Conservation (phyloP, 441 rosid genomes). For the Aquilaria agallochum region DNA sequence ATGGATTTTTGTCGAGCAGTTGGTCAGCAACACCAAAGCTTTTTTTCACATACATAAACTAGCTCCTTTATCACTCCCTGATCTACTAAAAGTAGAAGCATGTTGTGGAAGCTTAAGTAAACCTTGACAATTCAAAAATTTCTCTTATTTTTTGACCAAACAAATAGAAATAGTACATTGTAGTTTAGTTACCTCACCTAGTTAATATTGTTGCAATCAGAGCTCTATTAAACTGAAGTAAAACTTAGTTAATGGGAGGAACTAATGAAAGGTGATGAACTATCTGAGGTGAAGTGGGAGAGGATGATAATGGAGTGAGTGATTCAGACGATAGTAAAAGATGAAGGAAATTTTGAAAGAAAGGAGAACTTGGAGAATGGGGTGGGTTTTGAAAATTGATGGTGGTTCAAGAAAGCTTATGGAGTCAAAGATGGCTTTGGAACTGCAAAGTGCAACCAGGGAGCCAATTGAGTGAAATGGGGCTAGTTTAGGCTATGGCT, state of each 20-base stretch:
- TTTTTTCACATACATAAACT: no score
- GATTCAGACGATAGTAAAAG: no score
- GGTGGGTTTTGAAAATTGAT: no score
- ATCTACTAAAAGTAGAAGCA: conserved; percentile 26
- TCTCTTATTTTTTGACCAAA: conserved; percentile 28
- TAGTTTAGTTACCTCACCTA: conserved; percentile 17
- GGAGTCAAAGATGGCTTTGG: no score
- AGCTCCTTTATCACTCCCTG: conserved; percentile 6
- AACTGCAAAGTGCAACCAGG: no score
- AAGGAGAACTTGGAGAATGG: no score
- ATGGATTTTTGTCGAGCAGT: no score
- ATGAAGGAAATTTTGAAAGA: no score
- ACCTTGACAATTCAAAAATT: conserved; percentile 18
- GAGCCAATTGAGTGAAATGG: no score
- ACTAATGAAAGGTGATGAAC: conserved; percentile 10
- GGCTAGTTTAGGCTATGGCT: no score
- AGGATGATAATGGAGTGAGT: background rate
- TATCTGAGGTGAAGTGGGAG: conserved; percentile 21
- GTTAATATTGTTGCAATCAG: conserved; percentile 30
- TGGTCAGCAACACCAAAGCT: no score
- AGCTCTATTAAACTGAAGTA: conserved; percentile 27
- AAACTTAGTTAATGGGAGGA: conserved; percentile 13
- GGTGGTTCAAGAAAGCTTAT: no score
- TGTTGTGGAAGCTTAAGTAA: conserved; percentile 11
- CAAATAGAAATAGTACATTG: background rate